These are phyloP conservation scores for Aureobasidium sp. DNA, from an alignment of 2,329 filamentous ascomycete genomes.

Conservation along the genomic window DNA sequence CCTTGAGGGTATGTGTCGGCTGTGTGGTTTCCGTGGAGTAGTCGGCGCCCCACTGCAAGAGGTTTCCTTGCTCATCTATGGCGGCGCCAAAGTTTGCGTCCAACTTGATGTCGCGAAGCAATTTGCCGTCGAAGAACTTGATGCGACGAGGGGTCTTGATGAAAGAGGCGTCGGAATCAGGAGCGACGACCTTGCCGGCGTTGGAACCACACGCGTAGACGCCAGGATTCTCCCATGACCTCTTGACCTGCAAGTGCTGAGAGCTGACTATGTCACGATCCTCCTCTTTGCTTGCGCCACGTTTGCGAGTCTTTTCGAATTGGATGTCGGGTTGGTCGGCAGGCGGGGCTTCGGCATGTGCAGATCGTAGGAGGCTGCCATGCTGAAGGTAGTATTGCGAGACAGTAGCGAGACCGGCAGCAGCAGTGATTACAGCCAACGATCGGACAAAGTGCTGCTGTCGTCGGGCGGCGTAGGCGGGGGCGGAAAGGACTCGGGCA, in stretches of 20 bases:
- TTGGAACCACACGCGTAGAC: conserved; percentile 95
- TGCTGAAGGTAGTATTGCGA: conserved; percentile 38
- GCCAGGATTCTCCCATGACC: conserved; percentile 73
- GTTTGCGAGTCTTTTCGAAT: conserved; percentile 60
- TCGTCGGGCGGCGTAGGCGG: conserved; percentile 35
- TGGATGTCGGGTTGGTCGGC: conserved; percentile 48
- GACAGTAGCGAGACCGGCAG: conserved; percentile 39
- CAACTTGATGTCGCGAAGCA: conserved; percentile 82
- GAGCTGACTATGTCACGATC: conserved; percentile 71
- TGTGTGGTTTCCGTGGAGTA: conserved; percentile 59
- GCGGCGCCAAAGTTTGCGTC: conserved; percentile 77
- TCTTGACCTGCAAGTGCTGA: conserved; percentile 81
- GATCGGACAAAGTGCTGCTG: conserved; percentile 42
- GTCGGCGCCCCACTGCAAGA: conserved; percentile 83
- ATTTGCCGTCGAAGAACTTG: conserved; percentile 71
- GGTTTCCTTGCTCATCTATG: conserved; percentile 76
- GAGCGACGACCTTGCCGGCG: conserved; percentile 73
- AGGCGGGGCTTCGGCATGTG: conserved; percentile 45
- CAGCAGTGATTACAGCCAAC: conserved; percentile 35
- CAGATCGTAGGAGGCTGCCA: conserved; percentile 31
- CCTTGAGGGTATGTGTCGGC: conserved; percentile 66
- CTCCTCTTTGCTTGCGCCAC: conserved; percentile 57
- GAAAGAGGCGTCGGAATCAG: conserved; percentile 66
- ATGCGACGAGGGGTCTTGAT: conserved; percentile 77
- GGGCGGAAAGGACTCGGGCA: conserved; percentile 21